These are phyloP conservation scores for Hemileccinum impolitum DNA, from an alignment of 768 basidiomycete species.

Conservation along the genomic window DNA sequence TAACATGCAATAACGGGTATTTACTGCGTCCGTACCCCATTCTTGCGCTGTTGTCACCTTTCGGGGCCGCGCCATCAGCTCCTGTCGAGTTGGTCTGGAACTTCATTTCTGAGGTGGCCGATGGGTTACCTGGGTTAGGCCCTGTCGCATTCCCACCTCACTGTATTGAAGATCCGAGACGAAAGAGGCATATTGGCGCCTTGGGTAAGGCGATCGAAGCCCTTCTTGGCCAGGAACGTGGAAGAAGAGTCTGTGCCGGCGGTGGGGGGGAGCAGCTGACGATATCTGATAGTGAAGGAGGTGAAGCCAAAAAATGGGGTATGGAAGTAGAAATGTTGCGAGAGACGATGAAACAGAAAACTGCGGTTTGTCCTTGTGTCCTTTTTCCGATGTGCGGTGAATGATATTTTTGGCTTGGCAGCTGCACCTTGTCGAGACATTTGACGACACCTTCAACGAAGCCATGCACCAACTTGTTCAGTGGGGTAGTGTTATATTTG, in stretches of 20 bases:
- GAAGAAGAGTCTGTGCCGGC: conserved; percentile 62
- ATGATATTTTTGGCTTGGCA: conserved; percentile 30
- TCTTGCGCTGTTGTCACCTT: conserved; percentile 43
- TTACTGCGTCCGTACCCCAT: conserved; percentile 61
- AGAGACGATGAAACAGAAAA: conserved; percentile 54
- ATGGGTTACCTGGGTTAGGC: conserved; percentile 77
- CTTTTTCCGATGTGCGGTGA: conserved; percentile 6
- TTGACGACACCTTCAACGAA: conserved; percentile 74
- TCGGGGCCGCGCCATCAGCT: conserved; percentile 36
- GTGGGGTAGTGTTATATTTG: conserved; percentile 70
- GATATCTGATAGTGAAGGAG: conserved; percentile 47
- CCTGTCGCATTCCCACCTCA: conserved; percentile 72
- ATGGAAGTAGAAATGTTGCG: conserved; percentile 56
- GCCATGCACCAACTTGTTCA: conserved; percentile 74
- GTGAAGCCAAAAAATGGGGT: conserved; percentile 79
- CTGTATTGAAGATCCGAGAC: conserved; percentile 73
- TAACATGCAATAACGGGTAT: conserved; percentile 68
- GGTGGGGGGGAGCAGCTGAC: conserved; percentile 30
- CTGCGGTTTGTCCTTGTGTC: conserved; percentile 41
- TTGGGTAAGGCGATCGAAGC: conserved; percentile 72
- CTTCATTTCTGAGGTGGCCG: conserved; percentile 42
- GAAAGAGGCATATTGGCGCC: conserved; percentile 69
- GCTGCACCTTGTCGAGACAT: conserved; percentile 53
- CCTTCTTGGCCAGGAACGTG: conserved; percentile 58
- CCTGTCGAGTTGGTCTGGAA: conserved; percentile 44